Evolutionary conservation across 495 filamentous ascomycete species (phyloP).

Genomic region (Aspergillus mulundensis): DNA sequence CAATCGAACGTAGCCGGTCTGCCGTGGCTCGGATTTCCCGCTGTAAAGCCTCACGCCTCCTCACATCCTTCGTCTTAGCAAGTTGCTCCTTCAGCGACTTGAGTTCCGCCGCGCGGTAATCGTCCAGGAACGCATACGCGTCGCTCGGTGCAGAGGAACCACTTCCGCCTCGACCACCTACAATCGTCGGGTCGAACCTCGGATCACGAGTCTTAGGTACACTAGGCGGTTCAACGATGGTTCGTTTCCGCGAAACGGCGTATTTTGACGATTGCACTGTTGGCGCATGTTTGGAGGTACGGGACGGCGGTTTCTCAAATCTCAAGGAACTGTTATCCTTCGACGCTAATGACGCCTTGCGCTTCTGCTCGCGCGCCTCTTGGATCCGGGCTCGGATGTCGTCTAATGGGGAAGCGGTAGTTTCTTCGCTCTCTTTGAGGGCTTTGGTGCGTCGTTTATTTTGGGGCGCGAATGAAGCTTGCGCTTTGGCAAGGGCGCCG

Average conservation of each 20-base stretch:
- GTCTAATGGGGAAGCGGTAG: conserved; percentile 28
- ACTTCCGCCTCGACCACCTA: conserved; percentile 19
- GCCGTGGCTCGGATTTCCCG: conserved; percentile 63
- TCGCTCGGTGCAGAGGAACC: conserved; percentile 51
- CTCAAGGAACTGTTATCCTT: conserved; percentile 32
- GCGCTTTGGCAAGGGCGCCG: conserved; percentile 80
- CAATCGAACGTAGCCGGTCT: conserved; percentile 62
- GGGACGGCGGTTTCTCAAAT: conserved; percentile 23
- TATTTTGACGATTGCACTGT: conserved; percentile 73
- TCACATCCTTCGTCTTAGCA: conserved; percentile 58
- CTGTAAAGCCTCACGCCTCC: conserved; percentile 62
- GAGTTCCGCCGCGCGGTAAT: conserved; percentile 77
- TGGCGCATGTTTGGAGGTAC: conserved; percentile 84
- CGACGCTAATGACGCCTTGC: conserved; percentile 22
- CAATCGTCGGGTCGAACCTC: conserved; percentile 68
- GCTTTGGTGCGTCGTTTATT: conserved; percentile 25
- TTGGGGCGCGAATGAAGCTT: conserved; percentile 57
- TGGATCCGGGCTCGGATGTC: conserved; percentile 37
- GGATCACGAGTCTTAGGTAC: conserved; percentile 64
- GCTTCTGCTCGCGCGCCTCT: conserved; percentile 45
- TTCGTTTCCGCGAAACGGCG: conserved; percentile 73
- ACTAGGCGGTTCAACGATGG: conserved; percentile 54
- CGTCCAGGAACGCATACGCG: conserved; percentile 81
- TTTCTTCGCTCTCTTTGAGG: conserved; percentile 11
- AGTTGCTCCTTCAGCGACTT: conserved; percentile 62